Base-by-base conservation (phyloP, 257 asterid species). In the Ligustrum vulgare region DNA sequence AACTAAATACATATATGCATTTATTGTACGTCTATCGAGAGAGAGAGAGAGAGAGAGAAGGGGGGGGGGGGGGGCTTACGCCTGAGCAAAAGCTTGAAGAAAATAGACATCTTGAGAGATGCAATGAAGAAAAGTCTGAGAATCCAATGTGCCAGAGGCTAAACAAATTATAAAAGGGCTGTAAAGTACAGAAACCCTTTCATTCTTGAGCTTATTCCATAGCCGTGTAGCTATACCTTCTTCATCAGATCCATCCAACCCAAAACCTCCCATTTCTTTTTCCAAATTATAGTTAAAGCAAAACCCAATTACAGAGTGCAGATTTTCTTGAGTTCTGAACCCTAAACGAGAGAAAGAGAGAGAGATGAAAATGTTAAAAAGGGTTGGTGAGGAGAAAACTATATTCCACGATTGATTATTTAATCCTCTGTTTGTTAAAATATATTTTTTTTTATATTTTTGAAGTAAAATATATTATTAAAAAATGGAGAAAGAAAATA, bases 51-150 rank as follows among this genome's bases (percentile, higher is more conserved):
- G 31, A 28, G 31, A 28, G 31, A 28, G 31, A 28, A 35, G 39
- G 6, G 39, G 6, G 39, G 6, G 39, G 10, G 34, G 16, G 47
- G 54, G 54, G 69, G 69, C 31, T 28, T 28, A 89, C 94, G 94
- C 94, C 8, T 80, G 84, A 72, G 89, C 91, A 84, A 80, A 89
- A 79, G 94, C 90, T 72, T 79, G 87, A 78, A 89, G 91, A 74
- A 85, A 87, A 77, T 69, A 85, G 73, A 81, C 85, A 82, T 89
- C 94, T 76, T 89, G 94, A 84, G 94, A 87, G 80, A 86, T 79
- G 56, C 88, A 89, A 72, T 41, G 77, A 41, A 87, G 86, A 70
- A 89, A 89, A 34, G 87, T 49, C 8, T 43, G 34, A 31, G 91
- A 82, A 74, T 87, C 82, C 79, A 89, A 66, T 80, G 79, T 72